Evolutionary conservation across 2,329 filamentous ascomycete species (phyloP).

Genomic region (Colletotrichum gigasporum): DNA sequence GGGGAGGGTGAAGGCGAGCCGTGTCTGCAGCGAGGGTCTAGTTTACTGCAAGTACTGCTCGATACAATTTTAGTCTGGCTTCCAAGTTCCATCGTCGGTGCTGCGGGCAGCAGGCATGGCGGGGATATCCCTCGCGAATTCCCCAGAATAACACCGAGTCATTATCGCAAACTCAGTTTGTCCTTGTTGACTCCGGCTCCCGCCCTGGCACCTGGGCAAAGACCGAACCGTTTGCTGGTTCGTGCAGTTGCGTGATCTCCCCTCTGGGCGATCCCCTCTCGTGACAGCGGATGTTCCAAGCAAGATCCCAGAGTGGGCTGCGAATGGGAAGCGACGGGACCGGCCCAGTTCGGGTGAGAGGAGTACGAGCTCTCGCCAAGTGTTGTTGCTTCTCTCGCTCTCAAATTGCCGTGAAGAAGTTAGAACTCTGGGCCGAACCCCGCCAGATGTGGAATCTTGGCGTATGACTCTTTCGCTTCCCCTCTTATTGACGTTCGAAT

Average conservation of each 20-base stretch:
- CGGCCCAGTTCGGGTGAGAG: constrained; percentile 1
- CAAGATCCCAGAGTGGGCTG: constrained; percentile 18
- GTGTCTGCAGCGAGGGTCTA: background rate
- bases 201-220: background rate
- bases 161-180: constrained; percentile 3
- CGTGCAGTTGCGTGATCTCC: constrained; percentile 15
- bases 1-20: background rate
- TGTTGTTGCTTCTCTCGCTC: constrained; percentile 7
- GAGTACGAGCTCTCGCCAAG: background rate
- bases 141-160: constrained; percentile 16
- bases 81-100: background rate
- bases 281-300: constrained; percentile 22
- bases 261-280: background rate
- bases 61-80: too few relatives aligned
- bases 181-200: background rate
- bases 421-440: constrained; percentile 12
- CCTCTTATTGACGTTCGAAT: constrained; percentile 11
- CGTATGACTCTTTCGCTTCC: constrained; percentile 13
- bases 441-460: constrained; percentile 5
- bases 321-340: constrained; percentile 20
- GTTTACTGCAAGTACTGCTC: too few relatives aligned
- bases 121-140: constrained; percentile 10
- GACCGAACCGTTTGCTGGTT: constrained; percentile 5
- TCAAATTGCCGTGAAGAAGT: constrained; percentile 15
- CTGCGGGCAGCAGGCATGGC: background rate